Base-by-base conservation (phyloP, 2,329 filamentous ascomycete species). In the Exserohilum rostratum region DNA sequence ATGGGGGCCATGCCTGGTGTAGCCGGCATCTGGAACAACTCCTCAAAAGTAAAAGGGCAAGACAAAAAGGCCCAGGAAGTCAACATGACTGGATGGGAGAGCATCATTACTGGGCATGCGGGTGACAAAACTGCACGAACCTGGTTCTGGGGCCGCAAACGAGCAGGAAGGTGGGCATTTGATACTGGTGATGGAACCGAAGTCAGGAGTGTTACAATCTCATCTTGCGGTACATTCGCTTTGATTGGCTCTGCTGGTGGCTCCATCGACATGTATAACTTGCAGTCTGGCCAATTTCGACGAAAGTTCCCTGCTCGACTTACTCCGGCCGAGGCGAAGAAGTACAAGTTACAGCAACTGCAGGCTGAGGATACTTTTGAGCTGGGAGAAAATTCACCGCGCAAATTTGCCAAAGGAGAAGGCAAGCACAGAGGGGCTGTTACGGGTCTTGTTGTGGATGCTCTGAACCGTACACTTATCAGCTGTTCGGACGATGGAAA, bases 121-220 rank as follows among this genome's bases (percentile, higher is more conserved):
- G 86, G 89, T 46, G 93, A 98, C 69, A 84, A 87, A 39, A 90
- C 85, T 70, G 95, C 92, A 15, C 86, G 95, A 48, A 98, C 95
- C 1, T 99, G 95, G 95, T 97, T 97, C 77, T 98, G 95, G 93
- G 95, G 93, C 5, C 88, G 91, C 52, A 97, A 96, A 77, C 87
- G 89, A 66, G 93, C 95, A 44, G 95, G 95, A 10, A 84, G 95
- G 60, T 99, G 95, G 95, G 89, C 90, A 0, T 91, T 99, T 64
- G 87, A 90, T 61, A 97, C 93, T 0, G 85, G 89, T 35, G 95
- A 99, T 76, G 85, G 85, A 15, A 84, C 86, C n/a, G 85, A 91
- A 67, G 93, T 96, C 31, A 84, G 79, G 61, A 93, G 90, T 48
- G 91, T 99, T 17, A 85, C 92, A 10, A 89, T 99, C 56, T 96